These are phyloP conservation scores for Ustilago tritici DNA, from an alignment of 1,284 basidiomycete genomes.

Conservation along the genomic window DNA sequence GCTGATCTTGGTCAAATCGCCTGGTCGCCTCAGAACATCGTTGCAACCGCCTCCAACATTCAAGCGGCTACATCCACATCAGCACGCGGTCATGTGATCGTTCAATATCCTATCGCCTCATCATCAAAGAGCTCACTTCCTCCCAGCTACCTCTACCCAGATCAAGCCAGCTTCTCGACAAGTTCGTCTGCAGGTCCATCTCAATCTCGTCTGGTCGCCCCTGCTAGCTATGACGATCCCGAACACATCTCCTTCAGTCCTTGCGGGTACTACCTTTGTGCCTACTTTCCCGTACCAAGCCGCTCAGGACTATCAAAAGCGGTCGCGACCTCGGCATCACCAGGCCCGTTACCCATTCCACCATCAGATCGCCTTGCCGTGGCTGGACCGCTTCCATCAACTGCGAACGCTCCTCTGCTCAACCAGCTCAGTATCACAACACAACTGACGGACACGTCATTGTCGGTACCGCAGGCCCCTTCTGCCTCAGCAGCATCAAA, in stretches of 20 bases:
- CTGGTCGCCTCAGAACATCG: conserved; percentile 42
- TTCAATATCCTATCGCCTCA: conserved; percentile 27
- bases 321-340: background rate
- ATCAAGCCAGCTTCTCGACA: conserved; percentile 8
- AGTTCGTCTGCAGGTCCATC: conserved; percentile 13
- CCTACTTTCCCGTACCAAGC: conserved; percentile 21
- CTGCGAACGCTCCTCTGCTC: background rate
- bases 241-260: conserved; percentile 46
- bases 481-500: background rate
- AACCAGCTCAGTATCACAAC: conserved; percentile 5
- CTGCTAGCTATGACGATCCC: conserved; percentile 29
- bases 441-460: conserved; percentile 2
- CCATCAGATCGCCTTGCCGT: background rate
- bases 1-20: conserved; percentile 27
- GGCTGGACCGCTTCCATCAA: background rate
- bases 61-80: conserved; percentile 13
- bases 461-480: background rate
- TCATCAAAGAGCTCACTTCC: conserved; percentile 8
- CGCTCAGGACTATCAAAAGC: background rate
- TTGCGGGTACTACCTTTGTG: conserved; percentile 49
- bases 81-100: conserved; percentile 20
- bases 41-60: conserved; percentile 41
- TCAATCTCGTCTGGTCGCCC: background rate
- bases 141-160: conserved; percentile 30
- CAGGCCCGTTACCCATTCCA: background rate